A percentile compares a stretch with the other conserved stretches of the same genome.
Evolutionary conservation across 1,284 basidiomycete genomes (phyloP).

Genomic region (Tausonia pullulans): DNA sequence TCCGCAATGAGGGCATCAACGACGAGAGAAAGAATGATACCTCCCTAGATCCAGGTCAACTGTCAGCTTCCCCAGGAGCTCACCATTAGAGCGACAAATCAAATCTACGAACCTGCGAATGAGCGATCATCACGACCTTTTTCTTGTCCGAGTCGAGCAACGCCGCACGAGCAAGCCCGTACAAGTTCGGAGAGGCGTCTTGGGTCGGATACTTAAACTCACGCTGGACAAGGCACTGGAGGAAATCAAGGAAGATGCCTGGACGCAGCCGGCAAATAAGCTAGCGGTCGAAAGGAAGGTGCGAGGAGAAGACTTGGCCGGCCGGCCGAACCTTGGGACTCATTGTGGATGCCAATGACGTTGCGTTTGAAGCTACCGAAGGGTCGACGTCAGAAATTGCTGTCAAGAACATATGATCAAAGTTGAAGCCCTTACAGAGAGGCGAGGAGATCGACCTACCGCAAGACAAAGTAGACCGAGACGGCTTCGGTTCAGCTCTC

Average conservation of each 20-base stretch:
- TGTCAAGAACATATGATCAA: no score
- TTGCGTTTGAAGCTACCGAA: constrained; percentile 1
- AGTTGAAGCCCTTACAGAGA: no score
- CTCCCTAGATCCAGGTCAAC: neutral
- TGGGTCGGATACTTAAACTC: neutral
- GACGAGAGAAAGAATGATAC: constrained; percentile 4
- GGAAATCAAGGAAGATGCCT: constrained; percentile 3
- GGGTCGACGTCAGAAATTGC: no score
- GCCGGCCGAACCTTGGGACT: neutral
- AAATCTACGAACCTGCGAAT: neutral
- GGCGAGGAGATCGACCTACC: no score
- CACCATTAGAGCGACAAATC: no score
- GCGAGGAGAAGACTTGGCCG: neutral
- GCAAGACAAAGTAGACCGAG: no score
- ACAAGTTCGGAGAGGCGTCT: neutral
- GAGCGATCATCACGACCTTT: constrained; percentile 1
- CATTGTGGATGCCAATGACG: constrained; percentile 5
- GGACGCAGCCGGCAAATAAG: neutral
- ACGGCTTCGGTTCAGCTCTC: no score
- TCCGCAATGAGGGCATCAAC: constrained; percentile 2
- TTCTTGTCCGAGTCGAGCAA: neutral
- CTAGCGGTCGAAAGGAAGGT: neutral
- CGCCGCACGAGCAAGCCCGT: neutral
- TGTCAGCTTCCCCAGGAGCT: neutral
- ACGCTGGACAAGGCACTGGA: constrained; percentile 4